phyloP scores from a whole-genome alignment of 108 stramenopile species.

The Pseudonitzschia pungens region DNA sequence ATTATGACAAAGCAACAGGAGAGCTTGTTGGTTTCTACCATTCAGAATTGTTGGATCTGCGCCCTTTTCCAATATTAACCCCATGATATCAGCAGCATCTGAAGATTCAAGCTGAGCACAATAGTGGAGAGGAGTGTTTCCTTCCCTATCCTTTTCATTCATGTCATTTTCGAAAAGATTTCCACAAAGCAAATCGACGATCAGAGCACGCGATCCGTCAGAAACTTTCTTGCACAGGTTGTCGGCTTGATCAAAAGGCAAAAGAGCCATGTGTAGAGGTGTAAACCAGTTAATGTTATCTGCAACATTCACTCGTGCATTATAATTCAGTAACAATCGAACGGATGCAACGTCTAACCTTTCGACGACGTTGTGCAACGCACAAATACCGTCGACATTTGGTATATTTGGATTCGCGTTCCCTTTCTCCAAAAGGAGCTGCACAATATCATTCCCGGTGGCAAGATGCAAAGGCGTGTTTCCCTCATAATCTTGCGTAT shows the following conservation, averaged over 20 bases:
- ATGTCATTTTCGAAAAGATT: constrained; percentile 44
- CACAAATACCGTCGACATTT: constrained; percentile 76
- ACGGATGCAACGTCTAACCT: constrained; percentile 68
- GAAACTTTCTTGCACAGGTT: not conserved
- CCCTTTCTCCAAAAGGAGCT: constrained; percentile 56
- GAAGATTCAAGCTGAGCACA: constrained; percentile 66
- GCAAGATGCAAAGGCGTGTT: constrained; percentile 82
- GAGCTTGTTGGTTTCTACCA: constrained; percentile 72
- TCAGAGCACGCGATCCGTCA: constrained; percentile 19
- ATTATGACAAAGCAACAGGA: constrained; percentile 85
- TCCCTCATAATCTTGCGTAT: constrained; percentile 72
- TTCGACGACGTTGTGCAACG: constrained; percentile 77
- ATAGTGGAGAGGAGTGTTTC: constrained; percentile 85
- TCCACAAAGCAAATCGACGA: constrained; percentile 37
- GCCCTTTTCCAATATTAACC: constrained; percentile 70
- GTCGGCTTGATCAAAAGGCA: constrained; percentile 29
- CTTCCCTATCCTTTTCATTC: constrained; percentile 82
- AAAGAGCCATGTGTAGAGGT: constrained; percentile 73
- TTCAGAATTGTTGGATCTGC: constrained; percentile 69
- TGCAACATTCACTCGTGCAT: constrained; percentile 70
- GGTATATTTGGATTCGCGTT: constrained; percentile 85
- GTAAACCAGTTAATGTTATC: constrained; percentile 81
- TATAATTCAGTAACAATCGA: constrained; percentile 46
- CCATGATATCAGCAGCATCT: constrained; percentile 68
- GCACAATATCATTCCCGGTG: constrained; percentile 37